phyloP scores from a whole-genome alignment of 1,284 basidiomycete species.

The Trichosporon faecale region DNA sequence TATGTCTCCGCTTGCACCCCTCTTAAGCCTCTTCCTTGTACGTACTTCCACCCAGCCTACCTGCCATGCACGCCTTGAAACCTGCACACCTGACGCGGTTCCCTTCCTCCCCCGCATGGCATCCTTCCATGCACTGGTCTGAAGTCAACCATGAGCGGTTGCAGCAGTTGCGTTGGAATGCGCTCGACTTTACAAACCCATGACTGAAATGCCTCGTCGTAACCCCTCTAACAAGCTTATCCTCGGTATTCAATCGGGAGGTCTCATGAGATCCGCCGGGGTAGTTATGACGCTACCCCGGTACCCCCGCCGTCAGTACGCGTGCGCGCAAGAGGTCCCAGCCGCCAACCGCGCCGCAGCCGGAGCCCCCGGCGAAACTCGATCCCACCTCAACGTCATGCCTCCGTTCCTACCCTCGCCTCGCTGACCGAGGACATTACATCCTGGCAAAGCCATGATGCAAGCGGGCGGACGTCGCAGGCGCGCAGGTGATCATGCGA shows the following conservation, averaged over 20 bases:
- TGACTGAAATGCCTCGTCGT: neutral
- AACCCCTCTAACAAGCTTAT: neutral
- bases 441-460: neutral
- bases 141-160: too few relatives aligned
- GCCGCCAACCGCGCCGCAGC: neutral
- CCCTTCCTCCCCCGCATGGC: too few relatives aligned
- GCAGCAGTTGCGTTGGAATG: too few relatives aligned
- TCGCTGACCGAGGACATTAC: neutral
- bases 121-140: too few relatives aligned
- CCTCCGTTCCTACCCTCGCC: neutral
- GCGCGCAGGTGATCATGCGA: neutral
- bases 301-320: neutral
- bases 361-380: neutral
- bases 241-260: neutral
- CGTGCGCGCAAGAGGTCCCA: neutral
- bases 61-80: too few relatives aligned
- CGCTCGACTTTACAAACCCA: too few relatives aligned
- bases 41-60: neutral
- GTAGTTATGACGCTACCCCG: neutral
- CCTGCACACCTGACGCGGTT: too few relatives aligned
- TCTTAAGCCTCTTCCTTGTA: neutral
- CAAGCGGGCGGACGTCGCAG: neutral
- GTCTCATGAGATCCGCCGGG: neutral
- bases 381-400: conserved; percentile 1
- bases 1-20: conserved; percentile 1